These are phyloP conservation scores for Apiotrichum akiyoshidainum DNA, from an alignment of 1,284 basidiomycete genomes.

Conservation along the genomic window DNA sequence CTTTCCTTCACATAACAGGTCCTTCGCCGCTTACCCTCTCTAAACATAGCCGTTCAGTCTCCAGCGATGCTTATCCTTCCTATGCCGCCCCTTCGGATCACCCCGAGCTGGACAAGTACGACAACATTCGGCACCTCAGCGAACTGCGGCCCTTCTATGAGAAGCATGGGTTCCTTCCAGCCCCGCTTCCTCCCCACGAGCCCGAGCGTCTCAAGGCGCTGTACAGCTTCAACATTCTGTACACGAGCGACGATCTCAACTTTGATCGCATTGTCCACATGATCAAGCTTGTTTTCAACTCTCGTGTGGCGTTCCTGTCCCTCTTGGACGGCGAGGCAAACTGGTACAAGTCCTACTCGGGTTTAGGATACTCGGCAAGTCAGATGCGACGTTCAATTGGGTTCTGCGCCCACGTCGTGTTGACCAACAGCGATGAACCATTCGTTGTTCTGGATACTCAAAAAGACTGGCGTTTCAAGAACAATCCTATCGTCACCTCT, in stretches of 20 bases:
- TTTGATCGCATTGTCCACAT: slow-evolving; percentile 87
- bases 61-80: background rate
- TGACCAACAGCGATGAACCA: slow-evolving; percentile 77
- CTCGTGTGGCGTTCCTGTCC: slow-evolving; percentile 74
- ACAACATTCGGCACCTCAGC: background rate
- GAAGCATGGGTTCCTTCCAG: slow-evolving; percentile 63
- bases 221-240: slow-evolving; percentile 78
- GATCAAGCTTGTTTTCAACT: slow-evolving; percentile 87
- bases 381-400: slow-evolving; percentile 3
- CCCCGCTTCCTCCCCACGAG: slow-evolving; percentile 78
- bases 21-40: too few species aligned
- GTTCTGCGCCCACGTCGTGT: slow-evolving; percentile 17
- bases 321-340: slow-evolving; percentile 77
- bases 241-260: slow-evolving; percentile 77
- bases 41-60: background rate
- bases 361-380: slow-evolving; percentile 52
- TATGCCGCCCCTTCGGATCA: background rate
- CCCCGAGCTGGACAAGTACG: background rate
- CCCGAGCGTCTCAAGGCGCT: slow-evolving; percentile 72
- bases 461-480: slow-evolving; percentile 78
- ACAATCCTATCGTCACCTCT: slow-evolving; percentile 70
- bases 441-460: slow-evolving; percentile 75
- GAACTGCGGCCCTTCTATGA: background rate
- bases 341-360: slow-evolving; percentile 82
- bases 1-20: too few species aligned